Evolutionary conservation across 768 basidiomycete species (phyloP), one percentile per base, ranked within the genome.

Genomic region (Panaeolus papilionaceus): DNA sequence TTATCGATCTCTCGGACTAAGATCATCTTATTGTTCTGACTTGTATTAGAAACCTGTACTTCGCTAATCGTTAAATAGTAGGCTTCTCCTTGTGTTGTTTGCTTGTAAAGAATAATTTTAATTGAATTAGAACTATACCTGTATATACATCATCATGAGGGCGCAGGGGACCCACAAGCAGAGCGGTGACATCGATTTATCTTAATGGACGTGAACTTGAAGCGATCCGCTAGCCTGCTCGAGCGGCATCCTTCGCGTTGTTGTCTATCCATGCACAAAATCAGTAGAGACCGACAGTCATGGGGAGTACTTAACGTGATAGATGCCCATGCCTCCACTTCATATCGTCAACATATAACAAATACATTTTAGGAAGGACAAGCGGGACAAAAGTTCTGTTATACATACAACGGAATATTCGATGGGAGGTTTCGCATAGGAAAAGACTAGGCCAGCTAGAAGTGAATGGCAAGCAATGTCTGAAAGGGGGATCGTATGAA

Each of bases 1-100:
- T 92, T 37, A 88, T 92, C 71, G 86, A 89, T 66, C 78, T 93
- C 45, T 88, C 82, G 40, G 84, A 85, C 73, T 84, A 33, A 58
- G 3, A 85, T 14, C 23, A n/a, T 49, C 11, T n/a, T 20, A 49
- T 37, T 16, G 10, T 7, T 58, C 12, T 23, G 14, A 58, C 33
- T 10, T 12, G 54, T 33, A 28, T 58, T 1, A 16, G 5, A 58
- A 58, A 58, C 3, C 26, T 33, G 54, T 58, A 33, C 28, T 14
- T 23, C 20, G 47, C 11, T 49, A 23, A 49, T 23, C 11, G 16
- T 49, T 18, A 26, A 49, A 49, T n/a, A 49, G 47, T 23, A 49
- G 23, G 47, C 47, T 23, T 33, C n/a, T 20, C 20, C 20, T 49
- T 49, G n/a, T 49, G 20, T n/a, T 20, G 6, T 26, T 49, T 49